phyloP scores from a whole-genome alignment of 371 early-diverging fungal species.

The Zychaea mexicana region DNA sequence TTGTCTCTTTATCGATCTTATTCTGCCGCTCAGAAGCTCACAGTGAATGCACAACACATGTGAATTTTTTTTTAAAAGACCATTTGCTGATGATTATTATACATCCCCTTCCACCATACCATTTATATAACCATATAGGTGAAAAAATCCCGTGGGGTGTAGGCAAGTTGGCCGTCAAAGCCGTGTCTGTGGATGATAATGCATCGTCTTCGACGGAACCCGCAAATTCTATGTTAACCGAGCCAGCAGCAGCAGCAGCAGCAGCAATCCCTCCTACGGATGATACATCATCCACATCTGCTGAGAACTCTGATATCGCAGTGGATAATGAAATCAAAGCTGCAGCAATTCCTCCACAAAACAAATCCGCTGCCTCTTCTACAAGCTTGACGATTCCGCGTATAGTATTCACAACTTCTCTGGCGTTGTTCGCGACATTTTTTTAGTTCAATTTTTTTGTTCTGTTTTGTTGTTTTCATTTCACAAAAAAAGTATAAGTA shows the following conservation, averaged over 20 bases:
- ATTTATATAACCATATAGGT: constrained; percentile 30
- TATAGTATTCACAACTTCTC: neutral
- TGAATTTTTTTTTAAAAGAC: too few species aligned
- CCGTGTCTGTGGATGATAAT: constrained; percentile 7
- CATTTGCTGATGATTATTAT: too few species aligned
- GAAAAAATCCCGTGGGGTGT: constrained; percentile 49
- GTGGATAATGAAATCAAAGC: neutral
- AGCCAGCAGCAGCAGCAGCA: too few species aligned
- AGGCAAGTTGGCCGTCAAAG: constrained; percentile 24
- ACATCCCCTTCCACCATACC: too few species aligned
- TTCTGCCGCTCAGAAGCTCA: neutral
- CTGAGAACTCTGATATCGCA: too few species aligned
- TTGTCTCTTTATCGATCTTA: constrained; percentile 3
- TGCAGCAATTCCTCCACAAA: neutral
- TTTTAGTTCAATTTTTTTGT: neutral
- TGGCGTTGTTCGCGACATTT: neutral
- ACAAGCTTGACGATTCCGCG: neutral
- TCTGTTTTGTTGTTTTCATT: neutral
- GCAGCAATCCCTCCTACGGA: too few species aligned
- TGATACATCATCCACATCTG: too few species aligned
- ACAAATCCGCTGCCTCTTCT: neutral
- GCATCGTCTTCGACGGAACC: neutral
- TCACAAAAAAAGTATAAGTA: constrained; percentile 3
- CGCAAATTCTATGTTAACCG: too few species aligned
- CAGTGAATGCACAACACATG: too few species aligned